These are phyloP conservation scores for Fusarium hainanense DNA, from an alignment of 2,329 filamentous ascomycete genomes.

Conservation along the genomic window DNA sequence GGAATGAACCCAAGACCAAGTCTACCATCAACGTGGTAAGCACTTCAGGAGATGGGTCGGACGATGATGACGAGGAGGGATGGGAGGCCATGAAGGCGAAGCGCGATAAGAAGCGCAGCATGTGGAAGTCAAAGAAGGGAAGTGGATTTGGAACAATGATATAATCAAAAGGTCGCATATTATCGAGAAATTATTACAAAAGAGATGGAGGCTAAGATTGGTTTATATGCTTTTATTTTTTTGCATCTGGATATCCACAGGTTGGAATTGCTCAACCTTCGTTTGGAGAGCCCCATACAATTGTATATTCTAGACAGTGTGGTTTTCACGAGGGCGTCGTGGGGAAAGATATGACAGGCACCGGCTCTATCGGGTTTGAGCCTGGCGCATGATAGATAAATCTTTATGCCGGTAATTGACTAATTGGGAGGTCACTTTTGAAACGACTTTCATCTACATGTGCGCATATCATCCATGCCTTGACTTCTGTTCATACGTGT, in stretches of 20 bases:
- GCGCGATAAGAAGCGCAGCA: conserved; percentile 73
- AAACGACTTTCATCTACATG: conserved; percentile 7
- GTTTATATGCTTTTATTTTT: conserved; percentile 44
- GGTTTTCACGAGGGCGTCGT: conserved; percentile 46
- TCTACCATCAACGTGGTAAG: conserved; percentile 54
- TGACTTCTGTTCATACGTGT: not conserved
- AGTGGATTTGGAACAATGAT: conserved; percentile 63
- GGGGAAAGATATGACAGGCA: conserved; percentile 44
- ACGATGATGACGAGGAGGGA: conserved; percentile 73
- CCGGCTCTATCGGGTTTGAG: conserved; percentile 40
- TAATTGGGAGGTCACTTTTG: conserved; percentile 42
- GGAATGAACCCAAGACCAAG: conserved; percentile 49
- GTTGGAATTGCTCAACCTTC: conserved; percentile 35
- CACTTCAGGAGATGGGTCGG: conserved; percentile 55
- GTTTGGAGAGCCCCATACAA: conserved; percentile 33
- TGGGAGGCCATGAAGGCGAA: conserved; percentile 79
- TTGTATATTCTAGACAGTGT: conserved; percentile 48
- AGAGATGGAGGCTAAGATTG: conserved; percentile 44
- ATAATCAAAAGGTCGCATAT: conserved; percentile 41
- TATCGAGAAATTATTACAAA: conserved; percentile 32
- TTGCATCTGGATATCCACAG: conserved; percentile 45
- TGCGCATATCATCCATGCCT: conserved; percentile 2
- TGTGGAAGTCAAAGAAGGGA: conserved; percentile 72
- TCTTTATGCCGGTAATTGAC: conserved; percentile 47
- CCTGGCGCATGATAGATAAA: conserved; percentile 49